These are phyloP conservation scores for Protostelium mycophagum DNA, from an alignment of 78 protist species.

Conservation along the genomic window DNA sequence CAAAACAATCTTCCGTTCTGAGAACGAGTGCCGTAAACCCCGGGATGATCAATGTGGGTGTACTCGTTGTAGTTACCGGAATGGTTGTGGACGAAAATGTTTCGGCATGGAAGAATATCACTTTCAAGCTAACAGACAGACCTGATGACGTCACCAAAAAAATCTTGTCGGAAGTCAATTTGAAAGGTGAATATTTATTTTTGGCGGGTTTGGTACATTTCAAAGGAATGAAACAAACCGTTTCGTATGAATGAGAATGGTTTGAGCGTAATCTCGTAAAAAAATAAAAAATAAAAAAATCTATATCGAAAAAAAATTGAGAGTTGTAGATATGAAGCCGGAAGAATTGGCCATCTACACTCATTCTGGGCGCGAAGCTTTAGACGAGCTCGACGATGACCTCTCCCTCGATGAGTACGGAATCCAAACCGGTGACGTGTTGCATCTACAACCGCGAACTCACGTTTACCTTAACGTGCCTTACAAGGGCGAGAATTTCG, in stretches of 20 bases:
- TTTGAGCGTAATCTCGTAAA: no score
- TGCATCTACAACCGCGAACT: background rate
- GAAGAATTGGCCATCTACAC: background rate
- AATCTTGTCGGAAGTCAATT: background rate
- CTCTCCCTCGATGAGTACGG: background rate
- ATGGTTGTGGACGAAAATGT: background rate
- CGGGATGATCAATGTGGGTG: no score
- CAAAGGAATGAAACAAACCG: no score
- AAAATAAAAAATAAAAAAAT: no score
- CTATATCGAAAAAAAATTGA: no score
- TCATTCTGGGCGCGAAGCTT: background rate
- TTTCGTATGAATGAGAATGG: no score
- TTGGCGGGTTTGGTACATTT: no score
- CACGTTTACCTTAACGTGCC: background rate
- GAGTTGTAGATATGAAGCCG: background rate
- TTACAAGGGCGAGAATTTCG: background rate
- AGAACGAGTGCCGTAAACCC: background rate
- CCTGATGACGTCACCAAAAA: background rate
- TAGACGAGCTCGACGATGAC: background rate
- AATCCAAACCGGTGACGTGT: background rate
- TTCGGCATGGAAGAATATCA: background rate
- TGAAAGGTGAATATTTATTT: background rate
- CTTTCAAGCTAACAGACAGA: background rate
- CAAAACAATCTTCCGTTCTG: background rate
- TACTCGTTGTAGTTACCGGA: background rate